A percentile compares a stretch with the other conserved stretches of the same genome.
These are phyloP conservation scores for Athelia psychrophila DNA, from an alignment of 1,284 basidiomycete genomes.

Conservation along the genomic window DNA sequence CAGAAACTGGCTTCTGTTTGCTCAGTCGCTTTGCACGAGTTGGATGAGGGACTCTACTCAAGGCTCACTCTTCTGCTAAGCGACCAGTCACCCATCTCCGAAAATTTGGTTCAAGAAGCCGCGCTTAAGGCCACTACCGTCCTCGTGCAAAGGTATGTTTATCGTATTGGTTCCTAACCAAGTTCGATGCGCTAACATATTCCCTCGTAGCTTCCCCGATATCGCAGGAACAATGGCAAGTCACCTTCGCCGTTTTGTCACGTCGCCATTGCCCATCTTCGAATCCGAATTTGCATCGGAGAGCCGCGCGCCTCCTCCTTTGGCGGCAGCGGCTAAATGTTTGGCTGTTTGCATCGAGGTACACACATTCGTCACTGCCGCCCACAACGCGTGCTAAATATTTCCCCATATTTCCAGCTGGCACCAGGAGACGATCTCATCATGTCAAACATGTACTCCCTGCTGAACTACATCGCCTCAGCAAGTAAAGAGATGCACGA, in stretches of 20 bases:
- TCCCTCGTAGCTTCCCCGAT: slow-evolving; percentile 64
- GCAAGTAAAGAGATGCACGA: slow-evolving; percentile 76
- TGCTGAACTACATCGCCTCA: slow-evolving; percentile 87
- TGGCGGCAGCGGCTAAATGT: slow-evolving; percentile 86
- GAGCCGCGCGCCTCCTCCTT: slow-evolving; percentile 69
- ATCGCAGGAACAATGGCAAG: slow-evolving; percentile 76
- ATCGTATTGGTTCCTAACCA: neutral
- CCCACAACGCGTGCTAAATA: neutral
- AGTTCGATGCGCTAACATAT: neutral
- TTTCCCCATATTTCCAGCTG: slow-evolving; percentile 45
- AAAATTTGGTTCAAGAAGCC: slow-evolving; percentile 82
- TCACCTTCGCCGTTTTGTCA: slow-evolving; percentile 87
- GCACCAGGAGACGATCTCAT: slow-evolving; percentile 88
- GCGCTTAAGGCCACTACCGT: slow-evolving; percentile 80
- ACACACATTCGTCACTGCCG: slow-evolving; percentile 11
- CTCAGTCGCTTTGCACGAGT: slow-evolving; percentile 67
- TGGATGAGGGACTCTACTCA: slow-evolving; percentile 70
- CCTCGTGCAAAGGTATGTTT: slow-evolving; percentile 74
- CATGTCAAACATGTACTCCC: slow-evolving; percentile 94
- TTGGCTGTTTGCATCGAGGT: slow-evolving; percentile 89
- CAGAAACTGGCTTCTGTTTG: slow-evolving; percentile 90
- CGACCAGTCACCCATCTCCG: slow-evolving; percentile 77
- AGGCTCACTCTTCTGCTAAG: slow-evolving; percentile 78
- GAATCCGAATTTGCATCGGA: slow-evolving; percentile 81
- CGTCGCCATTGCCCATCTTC: slow-evolving; percentile 85